Conservation (phyloP, 306 rosid species). For the Rosa lucieae region DNA sequence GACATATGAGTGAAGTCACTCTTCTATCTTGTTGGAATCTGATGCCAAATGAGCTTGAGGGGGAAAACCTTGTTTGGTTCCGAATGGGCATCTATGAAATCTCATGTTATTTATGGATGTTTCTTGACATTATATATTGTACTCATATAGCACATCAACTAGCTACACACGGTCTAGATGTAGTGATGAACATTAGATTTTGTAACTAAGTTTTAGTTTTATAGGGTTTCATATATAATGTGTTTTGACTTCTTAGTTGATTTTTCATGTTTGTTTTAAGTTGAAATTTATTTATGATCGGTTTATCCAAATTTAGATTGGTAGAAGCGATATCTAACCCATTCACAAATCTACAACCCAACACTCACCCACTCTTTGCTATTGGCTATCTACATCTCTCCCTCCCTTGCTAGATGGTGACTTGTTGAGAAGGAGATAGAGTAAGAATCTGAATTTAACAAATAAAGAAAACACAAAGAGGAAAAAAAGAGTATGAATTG, state of each 20-base stretch:
- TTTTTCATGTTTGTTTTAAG: no score
- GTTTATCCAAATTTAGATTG: not conserved
- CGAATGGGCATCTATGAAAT: not conserved
- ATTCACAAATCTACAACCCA: not conserved
- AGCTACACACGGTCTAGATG: not conserved
- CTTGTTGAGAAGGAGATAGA: not conserved
- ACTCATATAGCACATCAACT: not conserved
- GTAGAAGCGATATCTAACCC: not conserved
- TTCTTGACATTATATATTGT: not conserved
- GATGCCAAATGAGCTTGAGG: not conserved
- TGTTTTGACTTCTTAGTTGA: not conserved
- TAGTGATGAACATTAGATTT: no score
- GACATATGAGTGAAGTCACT: not conserved
- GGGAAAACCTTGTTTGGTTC: not conserved
- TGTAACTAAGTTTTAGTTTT: no score
- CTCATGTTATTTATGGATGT: not conserved
- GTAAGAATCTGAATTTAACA: not conserved
- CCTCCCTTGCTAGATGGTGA: conserved; percentile 1
- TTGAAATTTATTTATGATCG: no score
- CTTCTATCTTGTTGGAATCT: not conserved
- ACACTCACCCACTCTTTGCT: not conserved
- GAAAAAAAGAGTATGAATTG: not conserved
- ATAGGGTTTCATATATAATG: no score
- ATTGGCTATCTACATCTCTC: not conserved
- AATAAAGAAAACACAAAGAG: not conserved